A percentile compares a stretch with the other conserved stretches of the same genome.
phyloP scores from a whole-genome alignment of 768 basidiomycete genomes.

The Paxillus involutus region DNA sequence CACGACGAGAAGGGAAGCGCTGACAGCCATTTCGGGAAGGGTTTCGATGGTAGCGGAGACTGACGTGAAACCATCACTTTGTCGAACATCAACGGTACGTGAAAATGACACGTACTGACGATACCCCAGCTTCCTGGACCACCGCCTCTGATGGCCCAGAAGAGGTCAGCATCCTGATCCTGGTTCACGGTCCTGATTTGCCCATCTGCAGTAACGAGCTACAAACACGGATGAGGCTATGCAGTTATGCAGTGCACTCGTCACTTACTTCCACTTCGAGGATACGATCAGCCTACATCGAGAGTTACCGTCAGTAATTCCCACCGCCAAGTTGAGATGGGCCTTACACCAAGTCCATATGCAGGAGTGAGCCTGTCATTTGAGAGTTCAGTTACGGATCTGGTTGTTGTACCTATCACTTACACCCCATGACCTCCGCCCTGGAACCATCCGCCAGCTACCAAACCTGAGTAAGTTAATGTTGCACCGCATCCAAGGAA shows the following conservation, averaged over 20 bases:
- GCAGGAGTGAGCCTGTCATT: constrained; percentile 31
- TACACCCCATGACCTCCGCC: constrained; percentile 48
- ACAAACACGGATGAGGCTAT: neutral
- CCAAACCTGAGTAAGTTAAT: neutral
- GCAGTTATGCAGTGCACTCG: neutral
- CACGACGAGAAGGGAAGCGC: constrained; percentile 12
- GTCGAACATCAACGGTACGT: neutral
- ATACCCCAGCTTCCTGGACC: constrained; percentile 54
- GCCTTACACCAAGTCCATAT: constrained; percentile 42
- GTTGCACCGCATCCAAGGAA: neutral
- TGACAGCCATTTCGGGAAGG: constrained; percentile 9
- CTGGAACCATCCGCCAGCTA: constrained; percentile 48
- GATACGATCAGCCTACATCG: constrained; percentile 42
- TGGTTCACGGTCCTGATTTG: constrained; percentile 38
- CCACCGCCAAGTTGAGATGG: neutral
- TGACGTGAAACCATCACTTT: neutral
- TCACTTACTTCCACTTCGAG: constrained; percentile 38
- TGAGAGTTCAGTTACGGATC: neutral
- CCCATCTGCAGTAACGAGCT: constrained; percentile 43
- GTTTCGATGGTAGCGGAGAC: constrained; percentile 17
- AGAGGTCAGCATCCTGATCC: constrained; percentile 44
- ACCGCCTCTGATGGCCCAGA: constrained; percentile 55
- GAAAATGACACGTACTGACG: constrained; percentile 25
- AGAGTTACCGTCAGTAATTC: neutral
- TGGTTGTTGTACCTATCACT: neutral